Evolutionary conservation across 2,329 filamentous ascomycete genomes (phyloP), one percentile per base, ranked within the genome.

Genomic region (Boeremia exigua): DNA sequence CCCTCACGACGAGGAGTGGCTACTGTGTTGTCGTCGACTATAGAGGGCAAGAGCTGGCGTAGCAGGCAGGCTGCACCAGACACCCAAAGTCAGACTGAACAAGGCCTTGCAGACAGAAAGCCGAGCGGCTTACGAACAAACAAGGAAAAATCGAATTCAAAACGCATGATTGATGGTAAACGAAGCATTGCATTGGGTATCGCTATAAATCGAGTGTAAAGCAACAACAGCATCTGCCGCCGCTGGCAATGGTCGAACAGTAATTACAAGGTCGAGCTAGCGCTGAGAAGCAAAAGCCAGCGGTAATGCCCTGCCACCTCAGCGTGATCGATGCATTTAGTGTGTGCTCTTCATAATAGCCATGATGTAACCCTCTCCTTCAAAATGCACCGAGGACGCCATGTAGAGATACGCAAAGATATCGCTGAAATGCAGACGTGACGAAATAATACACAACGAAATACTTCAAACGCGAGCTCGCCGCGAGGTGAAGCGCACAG

Each of bases 401-500:
- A 36, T 39, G 30, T 43, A 37, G n/a, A 15, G 11, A 30, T 42
- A 42, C 17, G 11, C 30, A 48, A 61, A 46, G 38, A 50, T 44
- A 61, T 65, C 65, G 68, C 72, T 73, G 48, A 61, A 73, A 72
- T 63, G 70, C 68, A 66, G 38, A 63, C 12, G 58, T 28, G 29
- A 57, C 49, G 58, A 38, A 38, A 47, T 34, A 43, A 45, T 11
- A 19, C 42, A 40, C 23, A 46, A 27, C 54, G 55, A 37, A 33
- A 14, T 2, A 10, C 19, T 8, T 49, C 34, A 62, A 48, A 54
- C 66, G 30, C 56, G 55, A 19, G 54, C 54, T 39, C 62, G 61
- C 11, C 71, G 70, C 11, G 74, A 74, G 9, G 71, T 76, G 36
- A 75, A 54, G 29, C 73, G 68, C 15, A 76, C 63, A 23, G 73